Base-by-base conservation (phyloP, 1,139 yeast species). In the Debaryomyces udenii region DNA sequence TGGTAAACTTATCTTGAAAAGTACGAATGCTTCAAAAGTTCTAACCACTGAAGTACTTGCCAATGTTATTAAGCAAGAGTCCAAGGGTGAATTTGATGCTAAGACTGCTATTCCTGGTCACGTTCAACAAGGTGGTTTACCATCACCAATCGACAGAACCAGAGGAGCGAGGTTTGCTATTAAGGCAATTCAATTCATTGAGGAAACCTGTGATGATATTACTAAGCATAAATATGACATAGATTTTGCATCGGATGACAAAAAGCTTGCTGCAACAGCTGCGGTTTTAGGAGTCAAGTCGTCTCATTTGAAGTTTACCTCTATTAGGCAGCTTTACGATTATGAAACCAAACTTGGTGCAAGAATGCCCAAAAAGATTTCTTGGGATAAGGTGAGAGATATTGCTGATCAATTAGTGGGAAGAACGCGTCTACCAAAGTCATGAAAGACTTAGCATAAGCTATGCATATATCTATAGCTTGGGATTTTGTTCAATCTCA, bases 81-180 rank as follows among this genome's bases (percentile, higher is more conserved):
- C 90, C 31, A 70, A 78, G 38, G 85, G 86, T 38, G 74, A 77
- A 47, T 93, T 90, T 59, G 97, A 91, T 57, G 87, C 95, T 14
- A 85, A 96, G 64, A 90, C 96, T 3, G 99, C 99, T 11, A 83
- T 91, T 41, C 99, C 99, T 9, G 99, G 99, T 22, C 99, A 93
- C 60, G 95, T 90, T 40, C 99, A 93, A 73, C 99, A 93, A 67
- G 99, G 99, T 64, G 96, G 95, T 45, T 80, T 83, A 40, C 99
- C 99, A 30, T 86, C 97, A 3, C 89, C 98, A 6, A 87, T 90
- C 65, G 99, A 93, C 64, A 82, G 98, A 66, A 86, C 91, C 15
- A 79, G 93, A 48, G 96, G 96, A 11, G 86, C 95, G 10, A 79
- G 98, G 61, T 84, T 85, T 62, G 96, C 96, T 3, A 83, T 91